phyloP scores from a whole-genome alignment of 2,329 filamentous ascomycete genomes.

The Hymenoscyphus linearis region DNA sequence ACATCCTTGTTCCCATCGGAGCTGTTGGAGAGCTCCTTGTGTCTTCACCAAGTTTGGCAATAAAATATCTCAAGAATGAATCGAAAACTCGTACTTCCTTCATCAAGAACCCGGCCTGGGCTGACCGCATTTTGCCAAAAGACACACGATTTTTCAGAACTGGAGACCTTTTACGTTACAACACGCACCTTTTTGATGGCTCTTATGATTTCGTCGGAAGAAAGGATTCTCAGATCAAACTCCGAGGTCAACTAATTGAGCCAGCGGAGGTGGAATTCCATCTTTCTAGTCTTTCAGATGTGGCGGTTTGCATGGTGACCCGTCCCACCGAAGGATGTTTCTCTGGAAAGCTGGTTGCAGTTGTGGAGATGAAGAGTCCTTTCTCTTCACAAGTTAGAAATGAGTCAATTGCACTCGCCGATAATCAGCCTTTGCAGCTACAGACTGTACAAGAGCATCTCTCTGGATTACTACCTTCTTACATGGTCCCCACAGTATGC shows the following conservation, averaged over 20 bases:
- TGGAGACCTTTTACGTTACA: background rate
- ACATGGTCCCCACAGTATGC: background rate
- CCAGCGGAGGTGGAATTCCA: background rate
- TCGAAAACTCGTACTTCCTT: conserved; percentile 14
- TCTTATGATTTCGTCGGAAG: background rate
- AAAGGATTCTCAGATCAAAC: background rate
- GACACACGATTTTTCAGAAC: background rate
- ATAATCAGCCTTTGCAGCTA: background rate
- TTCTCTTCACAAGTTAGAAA: background rate
- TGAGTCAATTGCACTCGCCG: background rate
- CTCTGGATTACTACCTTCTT: background rate
- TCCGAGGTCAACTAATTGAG: background rate
- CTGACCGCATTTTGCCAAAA: background rate
- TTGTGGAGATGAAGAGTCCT: background rate
- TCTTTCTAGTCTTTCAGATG: background rate
- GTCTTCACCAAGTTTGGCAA: conserved; percentile 19
- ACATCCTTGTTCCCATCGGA: conserved; percentile 16
- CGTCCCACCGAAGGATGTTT: background rate
- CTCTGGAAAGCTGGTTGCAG: background rate
- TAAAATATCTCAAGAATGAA: conserved; percentile 20
- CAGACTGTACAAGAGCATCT: background rate
- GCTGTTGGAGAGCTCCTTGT: conserved; percentile 20
- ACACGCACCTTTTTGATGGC: background rate
- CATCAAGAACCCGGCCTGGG: conserved; percentile 12
- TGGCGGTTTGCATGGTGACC: background rate